Base-by-base conservation (phyloP, 1,139 yeast species). In the Taphrina pruni region DNA sequence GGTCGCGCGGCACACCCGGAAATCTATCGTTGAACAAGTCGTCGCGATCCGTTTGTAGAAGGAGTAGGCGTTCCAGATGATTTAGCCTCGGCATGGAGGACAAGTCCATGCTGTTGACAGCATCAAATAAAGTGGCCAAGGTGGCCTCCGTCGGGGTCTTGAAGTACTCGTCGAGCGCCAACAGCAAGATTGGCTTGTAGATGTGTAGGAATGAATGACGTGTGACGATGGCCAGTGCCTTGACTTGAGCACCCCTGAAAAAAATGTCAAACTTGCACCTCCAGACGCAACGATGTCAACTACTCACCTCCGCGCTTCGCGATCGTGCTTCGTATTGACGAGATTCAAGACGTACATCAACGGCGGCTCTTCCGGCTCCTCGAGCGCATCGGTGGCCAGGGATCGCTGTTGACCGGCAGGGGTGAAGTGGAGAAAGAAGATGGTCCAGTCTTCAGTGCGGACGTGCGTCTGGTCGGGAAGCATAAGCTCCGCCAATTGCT, bases 381-480 rank as follows among this genome's bases (percentile, higher is more conserved):
- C 74, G 51, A 74, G 75, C 21, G 68, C 68, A 54, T 74, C 75
- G 48, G 74, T 73, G 17, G 70, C 66, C 26, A 78, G 73, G 73
- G 72, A 76, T 35, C 61, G 65, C 46, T 69, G 12, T 56, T 56
- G 41, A 46, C 69, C 65, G 35, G 38, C 32, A 21, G 55, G 14
- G 57, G 64, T 45, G 51, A 54, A 64, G 56, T 70, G 61, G 51
- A 87, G 78, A 70, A 86, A 78, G 72, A 86, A 86, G 41, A 86
- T 78, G 6, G 89, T 86, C 80, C 82, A 86, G 76, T 87, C 90
- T 74, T 86, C 88, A 41, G 80, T 80, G 60, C 89, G 76, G 69
- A 83, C 84, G 75, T 87, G 89, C 60, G 85, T 84, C 75, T 86
- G 88, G 74, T 87, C 90, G 0, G 90, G 90, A 55, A 87, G 78